These are phyloP conservation scores for Sphagnurus paluster DNA, from an alignment of 1,284 basidiomycete genomes.

Conservation along the genomic window DNA sequence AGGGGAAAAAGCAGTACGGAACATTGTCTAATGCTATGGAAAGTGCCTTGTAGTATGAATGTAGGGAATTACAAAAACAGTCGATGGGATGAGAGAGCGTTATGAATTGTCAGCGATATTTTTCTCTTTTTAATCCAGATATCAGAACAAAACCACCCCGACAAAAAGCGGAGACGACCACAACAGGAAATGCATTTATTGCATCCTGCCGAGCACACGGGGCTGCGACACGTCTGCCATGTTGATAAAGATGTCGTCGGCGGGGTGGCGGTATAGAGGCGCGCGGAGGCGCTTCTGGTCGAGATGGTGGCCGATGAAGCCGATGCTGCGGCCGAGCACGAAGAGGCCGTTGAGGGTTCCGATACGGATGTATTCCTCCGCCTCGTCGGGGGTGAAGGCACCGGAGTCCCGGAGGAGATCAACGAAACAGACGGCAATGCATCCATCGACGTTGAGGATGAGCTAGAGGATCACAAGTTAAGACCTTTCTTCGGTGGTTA, in stretches of 20 bases:
- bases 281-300: conserved; percentile 96
- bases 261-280: conserved; percentile 89
- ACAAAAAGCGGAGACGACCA: background rate
- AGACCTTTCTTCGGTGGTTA: conserved; percentile 7
- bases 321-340: conserved; percentile 95
- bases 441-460: conserved; percentile 96
- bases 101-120: background rate
- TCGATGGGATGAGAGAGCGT: background rate
- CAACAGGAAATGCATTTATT: conserved; percentile 16
- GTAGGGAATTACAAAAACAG: background rate
- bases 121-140: background rate
- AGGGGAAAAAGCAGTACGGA: background rate
- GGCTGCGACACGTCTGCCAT: conserved; percentile 82
- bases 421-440: conserved; percentile 97
- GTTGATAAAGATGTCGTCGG: conserved; percentile 85
- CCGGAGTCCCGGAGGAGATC: conserved; percentile 92
- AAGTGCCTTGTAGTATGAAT: background rate
- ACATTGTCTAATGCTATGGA: background rate
- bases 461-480: conserved; percentile 53
- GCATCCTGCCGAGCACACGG: conserved; percentile 69
- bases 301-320: conserved; percentile 93
- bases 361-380: conserved; percentile 96
- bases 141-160: background rate
- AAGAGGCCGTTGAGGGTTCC: conserved; percentile 95
- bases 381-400: conserved; percentile 95